Conservation (phyloP, 176 grass and related monocot species). For the Lolium rigidum region DNA sequence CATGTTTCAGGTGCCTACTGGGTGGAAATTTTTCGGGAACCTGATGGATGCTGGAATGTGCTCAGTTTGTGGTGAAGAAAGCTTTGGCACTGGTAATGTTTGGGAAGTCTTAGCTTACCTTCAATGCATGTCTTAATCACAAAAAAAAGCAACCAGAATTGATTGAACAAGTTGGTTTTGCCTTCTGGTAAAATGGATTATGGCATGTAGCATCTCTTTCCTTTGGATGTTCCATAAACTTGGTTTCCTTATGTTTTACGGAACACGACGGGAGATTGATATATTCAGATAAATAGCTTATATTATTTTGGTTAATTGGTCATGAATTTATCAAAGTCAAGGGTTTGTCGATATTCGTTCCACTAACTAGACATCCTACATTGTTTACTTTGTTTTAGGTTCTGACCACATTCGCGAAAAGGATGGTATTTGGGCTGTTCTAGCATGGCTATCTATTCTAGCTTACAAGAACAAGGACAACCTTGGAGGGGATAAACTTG, state of each 20-base stretch:
- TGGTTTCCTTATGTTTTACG: background rate
- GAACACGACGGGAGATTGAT: background rate
- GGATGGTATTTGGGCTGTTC: conserved; percentile 99
- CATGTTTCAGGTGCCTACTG: conserved; percentile 93
- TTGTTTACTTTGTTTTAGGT: conserved; percentile 54
- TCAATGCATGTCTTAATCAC: conserved; percentile 1
- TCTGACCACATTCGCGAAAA: conserved; percentile 99
- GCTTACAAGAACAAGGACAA: conserved; percentile 95
- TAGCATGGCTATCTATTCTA: conserved; percentile 98
- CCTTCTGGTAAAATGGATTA: conserved; percentile 16
- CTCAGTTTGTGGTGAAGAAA: conserved; percentile 99
- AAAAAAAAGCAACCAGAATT: background rate
- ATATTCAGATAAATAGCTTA: background rate
- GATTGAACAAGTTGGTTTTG: conserved; percentile 6
- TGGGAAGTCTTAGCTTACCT: conserved; percentile 8
- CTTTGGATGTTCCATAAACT: background rate
- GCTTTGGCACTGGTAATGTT: conserved; percentile 94
- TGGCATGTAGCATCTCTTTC: conserved; percentile 11
- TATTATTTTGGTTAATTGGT: conserved; percentile 13
- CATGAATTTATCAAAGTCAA: conserved; percentile 10
- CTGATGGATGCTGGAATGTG: conserved; percentile 99
- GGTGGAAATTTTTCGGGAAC: conserved; percentile 99
- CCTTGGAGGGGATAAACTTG: conserved; percentile 81
- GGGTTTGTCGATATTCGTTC: background rate
- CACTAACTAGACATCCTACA: conserved; percentile 7